These are phyloP conservation scores for Fusarium sp. DNA, from an alignment of 2,329 filamentous ascomycete species.

Conservation along the genomic window DNA sequence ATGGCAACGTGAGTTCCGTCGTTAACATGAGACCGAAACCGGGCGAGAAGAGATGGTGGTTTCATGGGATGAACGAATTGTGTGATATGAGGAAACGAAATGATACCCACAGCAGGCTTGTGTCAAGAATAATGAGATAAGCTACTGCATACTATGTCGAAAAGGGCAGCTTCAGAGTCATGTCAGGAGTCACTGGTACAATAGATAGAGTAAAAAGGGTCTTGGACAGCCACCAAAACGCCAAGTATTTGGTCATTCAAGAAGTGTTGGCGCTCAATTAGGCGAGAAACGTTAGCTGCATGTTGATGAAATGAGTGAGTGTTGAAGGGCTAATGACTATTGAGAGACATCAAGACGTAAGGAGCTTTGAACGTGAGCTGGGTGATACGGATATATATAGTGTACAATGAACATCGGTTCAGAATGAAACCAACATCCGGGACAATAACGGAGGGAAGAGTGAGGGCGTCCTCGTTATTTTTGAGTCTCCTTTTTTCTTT, in stretches of 20 bases:
- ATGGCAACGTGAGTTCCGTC: not conserved
- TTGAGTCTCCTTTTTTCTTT: slow-evolving; percentile 17
- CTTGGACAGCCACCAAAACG: too few relatives aligned
- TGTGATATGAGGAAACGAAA: slow-evolving; percentile 31
- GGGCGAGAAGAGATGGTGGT: not conserved
- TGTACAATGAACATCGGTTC: not conserved
- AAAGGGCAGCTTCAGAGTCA: not conserved
- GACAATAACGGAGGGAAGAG: slow-evolving; percentile 5
- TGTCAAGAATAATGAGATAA: not conserved
- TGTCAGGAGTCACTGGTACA: not conserved
- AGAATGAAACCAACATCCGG: not conserved
- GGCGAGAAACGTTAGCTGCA: too few relatives aligned
- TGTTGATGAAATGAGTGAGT: too few relatives aligned
- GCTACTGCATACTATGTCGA: not conserved
- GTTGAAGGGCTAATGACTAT: too few relatives aligned
- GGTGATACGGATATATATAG: not conserved
- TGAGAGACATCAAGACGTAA: not conserved
- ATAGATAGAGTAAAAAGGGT: not conserved
- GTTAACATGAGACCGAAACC: not conserved
- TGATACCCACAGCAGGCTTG: slow-evolving; percentile 39
- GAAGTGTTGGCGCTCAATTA: too few relatives aligned
- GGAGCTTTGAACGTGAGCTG: not conserved
- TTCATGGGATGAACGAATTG: slow-evolving; percentile 13
- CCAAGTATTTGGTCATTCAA: too few relatives aligned
- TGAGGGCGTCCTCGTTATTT: slow-evolving; percentile 12